A percentile compares a stretch with the other conserved stretches of the same genome.
Evolutionary conservation across 805 yeast genomes (phyloP).

Genomic region (Barnettozyma populi): DNA sequence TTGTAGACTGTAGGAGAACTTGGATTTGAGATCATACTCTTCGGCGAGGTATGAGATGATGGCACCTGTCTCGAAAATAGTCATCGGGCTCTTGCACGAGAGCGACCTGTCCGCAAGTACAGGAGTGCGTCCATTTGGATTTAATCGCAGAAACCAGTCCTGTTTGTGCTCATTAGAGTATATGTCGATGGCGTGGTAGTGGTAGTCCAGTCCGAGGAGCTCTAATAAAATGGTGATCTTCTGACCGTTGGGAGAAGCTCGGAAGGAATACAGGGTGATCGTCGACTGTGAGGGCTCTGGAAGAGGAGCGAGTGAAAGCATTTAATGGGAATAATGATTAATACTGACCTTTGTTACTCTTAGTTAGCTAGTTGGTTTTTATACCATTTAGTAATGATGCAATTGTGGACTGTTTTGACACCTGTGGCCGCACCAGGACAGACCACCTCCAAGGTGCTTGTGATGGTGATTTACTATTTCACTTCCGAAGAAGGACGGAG

Average conservation of each 20-base stretch:
- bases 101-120: conserved; percentile 34
- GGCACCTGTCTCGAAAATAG: conserved; percentile 51
- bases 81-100: conserved; percentile 38
- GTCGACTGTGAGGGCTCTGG: conserved; percentile 36
- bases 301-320: neutral
- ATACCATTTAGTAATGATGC: conserved; percentile 2
- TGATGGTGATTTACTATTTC: no score
- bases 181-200: conserved; percentile 34
- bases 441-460: neutral
- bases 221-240: conserved; percentile 34
- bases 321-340: neutral
- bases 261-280: conserved; percentile 50
- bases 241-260: conserved; percentile 49
- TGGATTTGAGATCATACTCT: conserved; percentile 49
- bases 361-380: neutral
- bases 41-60: conserved; percentile 52
- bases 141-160: conserved; percentile 49
- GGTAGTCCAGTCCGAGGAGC: conserved; percentile 29
- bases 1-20: conserved; percentile 29
- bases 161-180: conserved; percentile 42
- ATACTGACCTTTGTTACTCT: no score
- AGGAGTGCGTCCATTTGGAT: conserved; percentile 62
- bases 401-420: conserved; percentile 1
- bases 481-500: no score
- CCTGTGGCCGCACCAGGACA: neutral